A percentile compares a stretch with the other conserved stretches of the same genome.
Evolutionary conservation across 2,329 filamentous ascomycete genomes (phyloP).

Genomic region (Trichoderma aggressivum): DNA sequence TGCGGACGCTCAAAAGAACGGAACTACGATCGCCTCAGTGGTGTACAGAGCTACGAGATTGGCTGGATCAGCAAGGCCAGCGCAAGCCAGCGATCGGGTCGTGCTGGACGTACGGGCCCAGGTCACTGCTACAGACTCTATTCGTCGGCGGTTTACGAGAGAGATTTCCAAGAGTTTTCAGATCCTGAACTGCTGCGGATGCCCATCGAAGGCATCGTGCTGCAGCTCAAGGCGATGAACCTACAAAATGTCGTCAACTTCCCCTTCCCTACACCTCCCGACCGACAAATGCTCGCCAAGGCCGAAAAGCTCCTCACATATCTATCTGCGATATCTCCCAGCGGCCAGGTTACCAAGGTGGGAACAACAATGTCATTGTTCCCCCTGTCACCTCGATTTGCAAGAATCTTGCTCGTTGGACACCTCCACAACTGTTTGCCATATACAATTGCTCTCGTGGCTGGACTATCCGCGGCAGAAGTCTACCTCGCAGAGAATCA

Average conservation of each 20-base stretch:
- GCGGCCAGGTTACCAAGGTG: conserved; percentile 72
- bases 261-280: conserved; percentile 89
- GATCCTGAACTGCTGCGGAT: conserved; percentile 87
- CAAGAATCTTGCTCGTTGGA: conserved; percentile 86
- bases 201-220: conserved; percentile 86
- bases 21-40: conserved; percentile 79
- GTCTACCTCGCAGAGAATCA: conserved; percentile 82
- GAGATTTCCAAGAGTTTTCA: conserved; percentile 81
- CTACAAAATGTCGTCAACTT: conserved; percentile 89
- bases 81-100: conserved; percentile 84
- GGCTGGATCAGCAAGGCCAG: conserved; percentile 98
- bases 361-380: conserved; percentile 84
- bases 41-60: conserved; percentile 92
- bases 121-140: conserved; percentile 95
- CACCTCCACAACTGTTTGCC: conserved; percentile 77
- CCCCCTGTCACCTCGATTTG: conserved; percentile 84
- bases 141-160: conserved; percentile 89
- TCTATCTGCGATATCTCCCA: conserved; percentile 70
- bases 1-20: conserved; percentile 90
- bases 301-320: conserved; percentile 86
- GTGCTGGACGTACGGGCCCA: conserved; percentile 90
- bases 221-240: conserved; percentile 94
- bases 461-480: conserved; percentile 82
- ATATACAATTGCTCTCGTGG: conserved; percentile 84
- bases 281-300: conserved; percentile 69